Conservation (phyloP, 1,284 basidiomycete genomes). For the Tetrapyrgos nigripes region DNA sequence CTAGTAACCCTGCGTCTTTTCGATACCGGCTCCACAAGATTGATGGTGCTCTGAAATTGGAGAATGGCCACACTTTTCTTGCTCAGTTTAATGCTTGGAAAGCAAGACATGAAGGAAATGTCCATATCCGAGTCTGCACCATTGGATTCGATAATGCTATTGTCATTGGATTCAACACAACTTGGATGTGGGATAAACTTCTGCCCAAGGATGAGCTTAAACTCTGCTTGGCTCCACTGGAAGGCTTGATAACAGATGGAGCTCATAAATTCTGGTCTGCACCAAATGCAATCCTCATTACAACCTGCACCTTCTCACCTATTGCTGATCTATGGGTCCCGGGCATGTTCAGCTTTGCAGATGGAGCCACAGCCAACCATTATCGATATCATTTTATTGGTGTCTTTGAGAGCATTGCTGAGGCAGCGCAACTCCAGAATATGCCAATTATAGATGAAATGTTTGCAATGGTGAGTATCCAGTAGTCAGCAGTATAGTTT, state of each 20-base stretch:
- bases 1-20: not conserved
- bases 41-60: too few species aligned
- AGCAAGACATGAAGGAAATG: not conserved
- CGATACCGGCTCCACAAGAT: not conserved
- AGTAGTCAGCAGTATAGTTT: too few species aligned
- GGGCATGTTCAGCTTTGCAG: constrained; percentile 30
- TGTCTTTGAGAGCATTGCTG: constrained; percentile 28
- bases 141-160: constrained; percentile 16
- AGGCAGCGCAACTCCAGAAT: constrained; percentile 14
- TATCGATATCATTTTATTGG: constrained; percentile 34
- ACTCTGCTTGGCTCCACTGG: constrained; percentile 18
- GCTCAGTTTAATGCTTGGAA: not conserved
- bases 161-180: constrained; percentile 31
- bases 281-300: constrained; percentile 17
- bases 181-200: constrained; percentile 26
- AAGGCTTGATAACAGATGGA: constrained; percentile 40
- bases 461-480: constrained; percentile 5
- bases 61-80: constrained; percentile 4
- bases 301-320: constrained; percentile 16
- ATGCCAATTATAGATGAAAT: constrained; percentile 11
- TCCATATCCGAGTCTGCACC: not conserved
- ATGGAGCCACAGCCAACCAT: constrained; percentile 31
- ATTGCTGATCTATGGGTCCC: constrained; percentile 33
- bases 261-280: constrained; percentile 30
- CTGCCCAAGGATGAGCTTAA: not conserved